Evolutionary conservation across 148 eudicot species (phyloP).

Genomic region (Cornus florida): DNA sequence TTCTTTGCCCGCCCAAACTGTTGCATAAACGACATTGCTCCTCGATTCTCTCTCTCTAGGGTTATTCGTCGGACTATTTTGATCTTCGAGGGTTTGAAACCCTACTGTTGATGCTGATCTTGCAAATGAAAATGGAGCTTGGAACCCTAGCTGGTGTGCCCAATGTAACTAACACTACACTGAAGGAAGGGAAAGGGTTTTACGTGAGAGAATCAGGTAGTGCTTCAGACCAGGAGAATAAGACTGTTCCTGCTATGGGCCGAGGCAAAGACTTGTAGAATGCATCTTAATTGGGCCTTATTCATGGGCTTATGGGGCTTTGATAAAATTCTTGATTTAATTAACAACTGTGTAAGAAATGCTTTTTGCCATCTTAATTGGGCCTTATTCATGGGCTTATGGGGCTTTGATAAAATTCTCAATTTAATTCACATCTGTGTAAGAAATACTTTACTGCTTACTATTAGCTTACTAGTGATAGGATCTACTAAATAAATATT

Average conservation of each 20-base stretch:
- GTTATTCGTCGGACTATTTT: not conserved
- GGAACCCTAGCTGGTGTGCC: constrained; percentile 16
- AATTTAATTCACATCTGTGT: too few relatives aligned
- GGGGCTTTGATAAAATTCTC: too few relatives aligned
- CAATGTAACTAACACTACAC: not conserved
- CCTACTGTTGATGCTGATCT: not conserved
- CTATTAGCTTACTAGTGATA: too few relatives aligned
- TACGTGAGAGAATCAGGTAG: not conserved
- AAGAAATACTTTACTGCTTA: too few relatives aligned
- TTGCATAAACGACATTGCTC: constrained; percentile 36
- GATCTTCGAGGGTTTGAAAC: not conserved
- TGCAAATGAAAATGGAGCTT: not conserved
- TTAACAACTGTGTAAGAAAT: too few relatives aligned
- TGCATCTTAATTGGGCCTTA: too few relatives aligned
- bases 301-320: too few relatives aligned
- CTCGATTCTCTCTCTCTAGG: not conserved
- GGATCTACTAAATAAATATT: too few relatives aligned
- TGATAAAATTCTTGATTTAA: too few relatives aligned
- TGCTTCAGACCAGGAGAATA: not conserved
- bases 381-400: too few relatives aligned
- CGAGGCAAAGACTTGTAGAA: too few relatives aligned
- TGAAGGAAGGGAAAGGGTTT: not conserved
- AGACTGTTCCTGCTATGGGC: not conserved
- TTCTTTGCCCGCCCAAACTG: constrained; percentile 54
- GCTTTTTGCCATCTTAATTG: too few relatives aligned